A percentile compares a stretch with the other conserved stretches of the same genome.
These are phyloP conservation scores for Calonectria naviculata DNA, from an alignment of 2,329 filamentous ascomycete species.

Conservation along the genomic window DNA sequence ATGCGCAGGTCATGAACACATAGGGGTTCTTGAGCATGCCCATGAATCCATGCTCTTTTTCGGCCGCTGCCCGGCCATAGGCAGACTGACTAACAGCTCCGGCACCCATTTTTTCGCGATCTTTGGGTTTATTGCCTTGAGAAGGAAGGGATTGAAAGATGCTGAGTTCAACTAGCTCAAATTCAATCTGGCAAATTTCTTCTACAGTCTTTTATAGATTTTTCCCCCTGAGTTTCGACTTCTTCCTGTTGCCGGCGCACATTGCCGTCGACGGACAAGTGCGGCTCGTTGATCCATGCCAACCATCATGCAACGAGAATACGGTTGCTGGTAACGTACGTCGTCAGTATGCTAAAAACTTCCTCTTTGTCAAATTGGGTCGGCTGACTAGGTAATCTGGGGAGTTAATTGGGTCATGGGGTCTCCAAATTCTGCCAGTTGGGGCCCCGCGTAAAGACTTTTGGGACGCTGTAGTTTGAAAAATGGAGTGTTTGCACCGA, in stretches of 20 bases:
- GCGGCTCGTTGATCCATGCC: not conserved
- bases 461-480: not conserved
- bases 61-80: constrained; percentile 3
- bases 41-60: not conserved
- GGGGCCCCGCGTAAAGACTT: not conserved
- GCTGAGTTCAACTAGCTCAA: not conserved
- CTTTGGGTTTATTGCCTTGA: not conserved
- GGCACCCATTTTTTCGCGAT: not conserved
- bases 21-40: constrained; percentile 8
- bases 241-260: not conserved
- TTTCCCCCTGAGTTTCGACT: not conserved
- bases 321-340: not conserved
- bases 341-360: not conserved
- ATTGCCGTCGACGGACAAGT: not conserved
- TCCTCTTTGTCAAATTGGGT: not conserved
- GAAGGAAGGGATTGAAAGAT: not conserved
- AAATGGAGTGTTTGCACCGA: not conserved
- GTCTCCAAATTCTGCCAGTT: not conserved
- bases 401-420: constrained; percentile 1
- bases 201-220: not conserved
- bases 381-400: not conserved
- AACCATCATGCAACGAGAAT: not conserved
- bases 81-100: constrained; percentile 6
- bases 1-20: constrained; percentile 3
- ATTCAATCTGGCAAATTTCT: not conserved